Evolutionary conservation across 1,139 yeast genomes (phyloP), one percentile per base, ranked within the genome.

Genomic region (Saccharomyces pastorianus): DNA sequence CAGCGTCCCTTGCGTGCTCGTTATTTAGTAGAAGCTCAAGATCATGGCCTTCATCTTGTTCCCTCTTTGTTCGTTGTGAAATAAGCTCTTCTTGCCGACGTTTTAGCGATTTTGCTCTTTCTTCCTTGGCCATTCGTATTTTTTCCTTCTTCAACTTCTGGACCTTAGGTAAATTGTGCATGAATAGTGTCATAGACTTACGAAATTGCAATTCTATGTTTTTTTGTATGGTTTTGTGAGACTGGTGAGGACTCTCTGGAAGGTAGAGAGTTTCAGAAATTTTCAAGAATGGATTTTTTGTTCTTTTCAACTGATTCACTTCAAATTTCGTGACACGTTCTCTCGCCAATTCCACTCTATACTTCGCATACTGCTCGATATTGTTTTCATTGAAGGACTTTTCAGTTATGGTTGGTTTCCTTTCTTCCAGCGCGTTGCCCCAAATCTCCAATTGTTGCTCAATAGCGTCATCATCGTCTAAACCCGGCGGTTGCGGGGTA

Each of bases 341-440:
- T 49, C 70, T 61, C 20, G 63, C 59, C 6, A 74, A 64, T 6
- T 61, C 64, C 17, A 74, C 60, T 52, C 88, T 71, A 49, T 75
- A 74, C 11, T 72, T 69, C 0, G 88, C 83, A 63, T 82, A 83
- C 42, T 71, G 79, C 11, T 76, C 79, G 49, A 85, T 75, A 66
- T 38, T 38, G n/a, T 11, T 46, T 14, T 38, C 31, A 4, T 50
- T 47, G 28, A 51, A 46, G 13, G 28, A 20, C 20, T 20, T 27
- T 23, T 14, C 6, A 20, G 20, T 28, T 27, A 13, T 14, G 26
- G 34, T 17, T 17, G 25, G 26, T 29, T 48, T 34, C 28, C 17
- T 13, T 20, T 48, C 29, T 20, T 34, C 31, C 17, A 48, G 31
- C 14, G n/a, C 23, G 31, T 26, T n/a, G 31, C 31, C 48, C 48